A percentile compares a stretch with the other conserved stretches of the same genome.
Conservation (phyloP, 1,139 yeast genomes). For the Candida sp. region DNA sequence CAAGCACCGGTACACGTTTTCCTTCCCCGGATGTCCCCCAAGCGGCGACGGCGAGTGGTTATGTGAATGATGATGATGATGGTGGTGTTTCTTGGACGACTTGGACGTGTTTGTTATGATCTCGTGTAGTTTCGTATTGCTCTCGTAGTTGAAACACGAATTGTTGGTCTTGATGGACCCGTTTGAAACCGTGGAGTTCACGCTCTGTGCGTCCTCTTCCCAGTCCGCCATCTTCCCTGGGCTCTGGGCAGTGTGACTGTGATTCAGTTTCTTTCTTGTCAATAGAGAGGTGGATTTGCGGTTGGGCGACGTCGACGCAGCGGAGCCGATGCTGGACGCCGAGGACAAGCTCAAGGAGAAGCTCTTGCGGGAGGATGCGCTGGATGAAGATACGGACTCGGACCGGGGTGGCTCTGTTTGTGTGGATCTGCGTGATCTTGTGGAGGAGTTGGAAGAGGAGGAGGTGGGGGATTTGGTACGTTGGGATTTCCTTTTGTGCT, state of each 20-base stretch:
- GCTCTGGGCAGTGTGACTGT: too few species aligned
- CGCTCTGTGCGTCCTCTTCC: not conserved
- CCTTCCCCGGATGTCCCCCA: not conserved
- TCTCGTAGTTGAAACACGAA: not conserved
- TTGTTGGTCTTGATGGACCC: not conserved
- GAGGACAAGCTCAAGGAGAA: not conserved
- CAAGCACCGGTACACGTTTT: not conserved
- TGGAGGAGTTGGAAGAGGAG: not conserved
- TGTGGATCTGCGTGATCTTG: not conserved
- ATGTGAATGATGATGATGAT: not conserved
- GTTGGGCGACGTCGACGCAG: slow-evolving; percentile 1
- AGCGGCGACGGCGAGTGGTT: not conserved
- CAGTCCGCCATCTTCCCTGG: too few species aligned
- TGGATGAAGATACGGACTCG: not conserved
- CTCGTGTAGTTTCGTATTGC: not conserved
- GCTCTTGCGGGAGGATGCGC: too few species aligned
- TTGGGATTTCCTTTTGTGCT: slow-evolving; percentile 6
- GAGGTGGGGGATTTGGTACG: not conserved
- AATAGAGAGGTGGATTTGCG: not conserved
- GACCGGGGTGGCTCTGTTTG: not conserved
- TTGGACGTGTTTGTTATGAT: not conserved
- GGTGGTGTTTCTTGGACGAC: not conserved
- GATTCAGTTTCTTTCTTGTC: not conserved
- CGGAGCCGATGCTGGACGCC: not conserved
- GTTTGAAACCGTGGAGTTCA: not conserved